Percentiles rank a stretch among this genome's conserved stretches.
Conservation (phyloP, 352 stramenopile genomes). For the Thalassiosira ordinaria region DNA sequence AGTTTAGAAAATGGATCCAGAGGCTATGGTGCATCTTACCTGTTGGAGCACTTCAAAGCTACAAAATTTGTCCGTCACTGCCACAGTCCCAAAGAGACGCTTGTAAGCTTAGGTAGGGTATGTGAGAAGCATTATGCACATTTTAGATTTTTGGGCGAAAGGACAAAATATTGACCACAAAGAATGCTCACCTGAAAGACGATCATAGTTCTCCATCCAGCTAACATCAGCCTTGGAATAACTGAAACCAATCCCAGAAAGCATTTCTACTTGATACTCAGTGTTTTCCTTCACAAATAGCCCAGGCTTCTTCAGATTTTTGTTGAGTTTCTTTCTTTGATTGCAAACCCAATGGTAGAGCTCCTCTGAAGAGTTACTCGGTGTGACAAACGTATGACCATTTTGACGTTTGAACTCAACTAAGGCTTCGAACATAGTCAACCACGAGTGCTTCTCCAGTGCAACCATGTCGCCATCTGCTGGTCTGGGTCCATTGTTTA, state of each 20-base stretch:
- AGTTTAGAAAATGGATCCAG: too few species aligned
- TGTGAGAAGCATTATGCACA: not conserved
- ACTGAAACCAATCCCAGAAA: slow-evolving; percentile 9
- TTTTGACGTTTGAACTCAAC: slow-evolving; percentile 6
- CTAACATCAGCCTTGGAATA: slow-evolving; percentile 12
- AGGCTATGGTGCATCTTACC: too few species aligned
- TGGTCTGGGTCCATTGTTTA: not conserved
- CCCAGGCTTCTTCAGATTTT: not conserved
- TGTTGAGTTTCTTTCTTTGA: slow-evolving; percentile 6
- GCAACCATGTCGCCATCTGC: slow-evolving; percentile 9
- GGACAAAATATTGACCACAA: too few species aligned
- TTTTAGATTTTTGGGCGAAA: too few species aligned
- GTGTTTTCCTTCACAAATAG: too few species aligned
- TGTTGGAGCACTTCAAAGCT: slow-evolving; percentile 14
- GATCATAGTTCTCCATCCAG: slow-evolving; percentile 31
- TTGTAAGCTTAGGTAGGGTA: not conserved
- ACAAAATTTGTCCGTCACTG: slow-evolving; percentile 13
- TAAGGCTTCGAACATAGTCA: slow-evolving; percentile 23
- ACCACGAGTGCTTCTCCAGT: slow-evolving; percentile 18
- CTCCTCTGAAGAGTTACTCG: slow-evolving; percentile 17
- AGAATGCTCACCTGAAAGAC: slow-evolving; percentile 12
- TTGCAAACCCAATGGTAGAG: slow-evolving; percentile 12
- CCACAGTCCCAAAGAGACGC: slow-evolving; percentile 9
- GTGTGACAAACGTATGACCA: slow-evolving; percentile 4
- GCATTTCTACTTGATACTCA: slow-evolving; percentile 22